Conservation (phyloP, 2,329 filamentous ascomycete species). For the Pseudofabraea citricarpa region DNA sequence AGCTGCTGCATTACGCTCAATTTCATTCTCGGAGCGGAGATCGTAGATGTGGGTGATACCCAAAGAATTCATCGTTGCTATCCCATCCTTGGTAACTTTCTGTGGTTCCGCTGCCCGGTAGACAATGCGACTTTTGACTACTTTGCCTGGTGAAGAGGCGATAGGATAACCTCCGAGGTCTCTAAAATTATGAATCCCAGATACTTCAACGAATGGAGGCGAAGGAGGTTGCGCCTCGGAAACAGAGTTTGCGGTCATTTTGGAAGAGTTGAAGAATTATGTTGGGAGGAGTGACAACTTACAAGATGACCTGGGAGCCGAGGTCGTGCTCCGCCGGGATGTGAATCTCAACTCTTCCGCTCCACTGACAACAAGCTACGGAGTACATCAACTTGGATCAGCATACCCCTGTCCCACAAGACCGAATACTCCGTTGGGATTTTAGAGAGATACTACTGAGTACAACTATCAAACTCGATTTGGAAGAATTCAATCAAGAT, state of each 20-base stretch:
- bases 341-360: background rate
- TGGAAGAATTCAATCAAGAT: too few relatives aligned
- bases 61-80: constrained; percentile 45
- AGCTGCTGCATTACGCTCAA: constrained; percentile 37
- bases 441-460: too few relatives aligned
- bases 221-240: constrained; percentile 21
- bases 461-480: too few relatives aligned
- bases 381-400: background rate
- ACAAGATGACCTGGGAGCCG: background rate
- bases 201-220: constrained; percentile 46
- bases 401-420: background rate
- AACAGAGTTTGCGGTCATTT: constrained; percentile 9
- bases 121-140: constrained; percentile 47
- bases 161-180: constrained; percentile 59
- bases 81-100: constrained; percentile 47
- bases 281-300: background rate
- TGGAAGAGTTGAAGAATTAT: constrained; percentile 1
- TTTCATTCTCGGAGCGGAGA: constrained; percentile 57
- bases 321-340: background rate
- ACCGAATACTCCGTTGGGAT: too few relatives aligned
- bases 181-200: constrained; percentile 63
- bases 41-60: constrained; percentile 65
- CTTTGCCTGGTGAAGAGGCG: constrained; percentile 26
- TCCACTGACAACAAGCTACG: background rate
- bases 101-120: constrained; percentile 68